Evolutionary conservation across 345 rosid species (phyloP).

Genomic region (Citrus trifoliata): DNA sequence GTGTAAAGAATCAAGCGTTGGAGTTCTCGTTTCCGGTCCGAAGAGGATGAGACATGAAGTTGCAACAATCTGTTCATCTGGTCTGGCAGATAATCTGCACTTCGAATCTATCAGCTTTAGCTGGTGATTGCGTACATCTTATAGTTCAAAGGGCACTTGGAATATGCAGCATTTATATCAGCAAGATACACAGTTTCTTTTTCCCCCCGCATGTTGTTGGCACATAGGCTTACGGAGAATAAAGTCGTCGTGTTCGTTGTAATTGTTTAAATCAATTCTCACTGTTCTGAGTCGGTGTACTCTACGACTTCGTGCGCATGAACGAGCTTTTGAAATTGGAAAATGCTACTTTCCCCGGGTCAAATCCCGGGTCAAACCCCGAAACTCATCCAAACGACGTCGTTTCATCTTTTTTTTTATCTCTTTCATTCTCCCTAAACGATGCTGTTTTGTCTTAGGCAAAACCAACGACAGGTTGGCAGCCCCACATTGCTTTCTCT

Average conservation of each 20-base stretch:
- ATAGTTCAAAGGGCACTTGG: neutral
- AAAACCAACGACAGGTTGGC: too few species aligned
- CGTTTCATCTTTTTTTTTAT: too few species aligned
- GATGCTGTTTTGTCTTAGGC: too few species aligned
- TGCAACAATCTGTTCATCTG: slow-evolving; percentile 58
- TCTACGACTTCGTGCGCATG: too few species aligned
- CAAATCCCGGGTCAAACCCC: too few species aligned
- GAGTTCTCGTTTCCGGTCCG: slow-evolving; percentile 75
- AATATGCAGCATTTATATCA: neutral
- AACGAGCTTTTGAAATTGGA: too few species aligned
- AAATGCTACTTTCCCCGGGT: too few species aligned
- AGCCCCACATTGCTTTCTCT: too few species aligned
- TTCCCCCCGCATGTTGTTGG: too few species aligned
- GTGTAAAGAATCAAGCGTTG: slow-evolving; percentile 50
- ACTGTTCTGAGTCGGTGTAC: neutral
- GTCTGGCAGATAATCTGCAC: slow-evolving; percentile 48
- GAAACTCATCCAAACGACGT: too few species aligned
- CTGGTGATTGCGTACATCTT: slow-evolving; percentile 42
- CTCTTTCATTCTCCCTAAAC: too few species aligned
- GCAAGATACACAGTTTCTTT: neutral
- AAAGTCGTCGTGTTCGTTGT: neutral
- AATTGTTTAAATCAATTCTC: neutral
- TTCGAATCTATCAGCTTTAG: slow-evolving; percentile 77
- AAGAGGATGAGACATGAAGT: slow-evolving; percentile 64
- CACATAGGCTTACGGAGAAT: neutral